phyloP scores from a whole-genome alignment of 805 yeast species.

The Saccharomycopsis sp. region DNA sequence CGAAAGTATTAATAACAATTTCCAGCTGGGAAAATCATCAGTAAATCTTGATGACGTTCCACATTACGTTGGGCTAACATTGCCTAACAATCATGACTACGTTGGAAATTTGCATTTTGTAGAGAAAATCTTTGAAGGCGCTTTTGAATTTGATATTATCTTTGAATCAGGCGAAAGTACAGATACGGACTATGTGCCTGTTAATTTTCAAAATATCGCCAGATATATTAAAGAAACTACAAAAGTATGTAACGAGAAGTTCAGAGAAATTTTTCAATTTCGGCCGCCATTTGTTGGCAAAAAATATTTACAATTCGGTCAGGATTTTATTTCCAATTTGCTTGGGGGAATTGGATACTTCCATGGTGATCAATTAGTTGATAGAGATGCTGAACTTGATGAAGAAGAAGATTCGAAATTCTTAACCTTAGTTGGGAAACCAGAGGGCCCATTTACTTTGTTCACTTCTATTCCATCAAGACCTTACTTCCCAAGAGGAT shows the following conservation, averaged over 20 bases:
- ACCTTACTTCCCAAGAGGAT: constrained; percentile 93
- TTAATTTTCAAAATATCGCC: constrained; percentile 28
- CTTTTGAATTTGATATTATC: constrained; percentile 65
- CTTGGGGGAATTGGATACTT: constrained; percentile 88
- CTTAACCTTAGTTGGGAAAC: constrained; percentile 42
- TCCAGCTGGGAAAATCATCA: constrained; percentile 20
- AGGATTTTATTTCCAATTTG: constrained; percentile 73
- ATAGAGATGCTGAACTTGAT: constrained; percentile 58
- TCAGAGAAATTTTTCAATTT: constrained; percentile 43
- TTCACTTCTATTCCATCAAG: constrained; percentile 87
- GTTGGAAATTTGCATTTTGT: constrained; percentile 75
- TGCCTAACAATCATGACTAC: constrained; percentile 53
- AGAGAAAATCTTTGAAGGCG: constrained; percentile 70
- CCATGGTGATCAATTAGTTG: constrained; percentile 78
- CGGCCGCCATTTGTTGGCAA: constrained; percentile 45
- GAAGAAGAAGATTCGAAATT: constrained; percentile 40
- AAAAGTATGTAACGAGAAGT: constrained; percentile 43
- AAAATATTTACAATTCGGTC: constrained; percentile 51
- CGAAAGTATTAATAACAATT: constrained; percentile 33
- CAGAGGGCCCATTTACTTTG: constrained; percentile 72
- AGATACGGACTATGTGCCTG: constrained; percentile 14
- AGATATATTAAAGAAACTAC: constrained; percentile 30
- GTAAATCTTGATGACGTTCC: constrained; percentile 32
- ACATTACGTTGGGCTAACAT: constrained; percentile 36
- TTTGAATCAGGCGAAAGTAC: constrained; percentile 39